Percentiles rank a stretch among this genome's conserved stretches.
Conservation (phyloP, 306 rosid species). For the Luffa acutangula region DNA sequence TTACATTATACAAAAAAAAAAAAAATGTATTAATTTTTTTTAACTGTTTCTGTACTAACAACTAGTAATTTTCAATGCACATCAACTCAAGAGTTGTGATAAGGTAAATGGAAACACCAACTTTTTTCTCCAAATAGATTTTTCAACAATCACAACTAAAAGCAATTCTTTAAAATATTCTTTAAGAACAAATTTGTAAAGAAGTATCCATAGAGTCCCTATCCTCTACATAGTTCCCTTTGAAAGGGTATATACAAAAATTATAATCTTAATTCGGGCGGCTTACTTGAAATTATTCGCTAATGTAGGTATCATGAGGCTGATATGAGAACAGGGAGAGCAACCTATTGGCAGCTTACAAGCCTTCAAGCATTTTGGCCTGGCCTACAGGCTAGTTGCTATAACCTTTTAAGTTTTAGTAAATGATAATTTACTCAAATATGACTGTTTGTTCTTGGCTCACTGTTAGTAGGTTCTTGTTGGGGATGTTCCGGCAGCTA, state of each 20-base stretch:
- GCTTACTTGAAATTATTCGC: slow-evolving; percentile 12
- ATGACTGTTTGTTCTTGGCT: slow-evolving; percentile 10
- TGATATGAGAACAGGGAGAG: slow-evolving; percentile 93
- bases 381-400: slow-evolving; percentile 73
- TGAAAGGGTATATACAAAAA: neutral
- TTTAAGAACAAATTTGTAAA: neutral
- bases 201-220: neutral
- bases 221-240: neutral
- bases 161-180: neutral
- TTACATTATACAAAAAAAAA: neutral
- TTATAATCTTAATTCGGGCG: neutral
- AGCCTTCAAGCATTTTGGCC: slow-evolving; percentile 99
- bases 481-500: slow-evolving; percentile 89
- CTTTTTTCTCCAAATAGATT: neutral
- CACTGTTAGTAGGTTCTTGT: slow-evolving; percentile 62
- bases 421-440: slow-evolving; percentile 18
- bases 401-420: neutral
- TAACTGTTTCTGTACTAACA: neutral
- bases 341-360: slow-evolving; percentile 97
- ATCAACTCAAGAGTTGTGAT: neutral
- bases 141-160: neutral
- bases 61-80: neutral
- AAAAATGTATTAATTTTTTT: neutral
- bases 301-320: slow-evolving; percentile 88
- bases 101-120: neutral